Base-by-base conservation (phyloP, 805 yeast species). In the Yarrowia keelungensis region DNA sequence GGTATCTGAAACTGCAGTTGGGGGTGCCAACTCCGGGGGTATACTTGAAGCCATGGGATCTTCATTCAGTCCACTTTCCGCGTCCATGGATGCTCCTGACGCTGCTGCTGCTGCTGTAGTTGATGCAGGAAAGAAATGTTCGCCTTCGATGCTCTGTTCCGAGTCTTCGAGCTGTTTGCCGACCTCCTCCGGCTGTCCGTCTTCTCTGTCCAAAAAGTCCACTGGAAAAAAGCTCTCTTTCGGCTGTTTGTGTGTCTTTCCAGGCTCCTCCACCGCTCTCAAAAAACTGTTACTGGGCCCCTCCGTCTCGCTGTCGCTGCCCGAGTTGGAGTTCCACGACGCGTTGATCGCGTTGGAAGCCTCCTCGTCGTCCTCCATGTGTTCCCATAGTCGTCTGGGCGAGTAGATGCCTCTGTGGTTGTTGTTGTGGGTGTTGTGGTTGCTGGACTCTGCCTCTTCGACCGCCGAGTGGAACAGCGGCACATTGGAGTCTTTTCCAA, bases 391-490 rank as follows among this genome's bases (percentile, higher is more conserved):
- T 35, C 65, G 50, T 8, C 65, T 15, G 14, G 65, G 65, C 9
- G 65, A 59, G 22, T 59, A 59, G 41, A 59, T 59, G 50, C 65
- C 65, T 35, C 65, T 41, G 41, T 59, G 65, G 51, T 59, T 59
- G 65, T 58, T 39, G 64, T 59, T 43, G 50, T 58, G 36, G 49
- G 26, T 12, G 43, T 19, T 32, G 47, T 51, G 41, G 56, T 50
- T 67, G 41, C 50, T 35, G 69, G 46, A 11, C n/a, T 69, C 69
- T 47, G 68, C 69, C 45, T 75, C 72, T n/a, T 74, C 75, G 36
- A 69, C 69, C 12, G 75, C 69, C 14, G 76, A 71, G 54, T 69
- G 71, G 70, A 76, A 76, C 49, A 76, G 70, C 10, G 78, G 78
- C 35, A 76, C 77, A 14, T 70, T 72, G n/a, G 62, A 53, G 15